A percentile compares a stretch with the other conserved stretches of the same genome.
phyloP scores from a whole-genome alignment of 768 basidiomycete species.

The Mycena vitilis region DNA sequence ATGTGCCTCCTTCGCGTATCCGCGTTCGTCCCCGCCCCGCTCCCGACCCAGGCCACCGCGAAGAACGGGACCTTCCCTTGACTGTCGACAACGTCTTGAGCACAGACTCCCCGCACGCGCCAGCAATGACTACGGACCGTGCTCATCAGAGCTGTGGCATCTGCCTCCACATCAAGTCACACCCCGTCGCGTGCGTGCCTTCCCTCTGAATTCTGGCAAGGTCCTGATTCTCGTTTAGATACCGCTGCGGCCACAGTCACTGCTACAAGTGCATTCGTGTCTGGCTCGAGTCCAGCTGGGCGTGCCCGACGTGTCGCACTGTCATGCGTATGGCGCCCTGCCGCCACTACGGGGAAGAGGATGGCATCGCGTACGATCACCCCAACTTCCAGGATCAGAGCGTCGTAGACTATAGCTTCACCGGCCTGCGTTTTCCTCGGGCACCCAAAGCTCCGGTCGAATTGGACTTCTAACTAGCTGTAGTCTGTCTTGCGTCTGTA shows the following conservation, averaged over 20 bases:
- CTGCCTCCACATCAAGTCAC: slow-evolving; percentile 3
- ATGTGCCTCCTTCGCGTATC: no score
- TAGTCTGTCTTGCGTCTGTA: no score
- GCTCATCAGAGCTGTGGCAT: neutral
- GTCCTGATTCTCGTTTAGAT: neutral
- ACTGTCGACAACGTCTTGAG: neutral
- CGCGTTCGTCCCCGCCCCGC: neutral
- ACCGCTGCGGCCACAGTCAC: slow-evolving; percentile 10
- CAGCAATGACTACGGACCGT: neutral
- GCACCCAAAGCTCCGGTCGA: neutral
- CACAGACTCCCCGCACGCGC: neutral
- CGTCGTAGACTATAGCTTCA: neutral
- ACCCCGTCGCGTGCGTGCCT: neutral
- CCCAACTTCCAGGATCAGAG: neutral
- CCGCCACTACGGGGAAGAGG: neutral
- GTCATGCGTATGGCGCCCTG: neutral
- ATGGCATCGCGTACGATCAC: neutral
- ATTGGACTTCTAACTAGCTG: neutral
- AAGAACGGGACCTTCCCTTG: neutral
- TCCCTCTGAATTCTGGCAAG: no score
- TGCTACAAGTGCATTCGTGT: slow-evolving; percentile 6
- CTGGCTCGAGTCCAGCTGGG: neutral
- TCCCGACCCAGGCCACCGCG: neutral
- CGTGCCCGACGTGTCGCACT: neutral
- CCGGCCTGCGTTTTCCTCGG: neutral